phyloP scores from a whole-genome alignment of 306 rosid species.

The Cucumis melo region DNA sequence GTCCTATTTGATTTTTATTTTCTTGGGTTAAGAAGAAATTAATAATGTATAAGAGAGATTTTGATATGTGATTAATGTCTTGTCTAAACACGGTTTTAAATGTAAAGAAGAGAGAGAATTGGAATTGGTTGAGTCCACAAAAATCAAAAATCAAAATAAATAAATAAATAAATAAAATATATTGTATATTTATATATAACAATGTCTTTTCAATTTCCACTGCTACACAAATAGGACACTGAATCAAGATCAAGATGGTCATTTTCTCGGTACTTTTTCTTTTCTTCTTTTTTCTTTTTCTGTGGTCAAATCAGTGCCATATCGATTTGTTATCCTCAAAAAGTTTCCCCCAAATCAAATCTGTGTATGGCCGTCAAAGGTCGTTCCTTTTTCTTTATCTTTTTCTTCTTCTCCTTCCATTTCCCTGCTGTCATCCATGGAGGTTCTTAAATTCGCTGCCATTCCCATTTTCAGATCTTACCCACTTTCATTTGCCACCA shows the following conservation, averaged over 20 bases:
- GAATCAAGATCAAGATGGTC: constrained; percentile 1
- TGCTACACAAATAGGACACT: background rate
- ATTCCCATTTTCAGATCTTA: constrained; percentile 36
- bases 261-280: background rate
- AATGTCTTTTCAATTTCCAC: background rate
- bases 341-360: background rate
- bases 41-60: too few species aligned
- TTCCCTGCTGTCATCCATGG: constrained; percentile 25
- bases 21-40: too few species aligned
- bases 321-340: background rate
- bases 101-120: background rate
- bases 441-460: constrained; percentile 24
- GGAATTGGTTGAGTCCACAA: background rate
- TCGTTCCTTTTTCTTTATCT: background rate
- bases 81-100: background rate
- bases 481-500: constrained; percentile 24
- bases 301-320: background rate
- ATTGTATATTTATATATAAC: too few species aligned
- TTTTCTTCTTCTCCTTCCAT: background rate
- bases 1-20: too few species aligned
- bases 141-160: background rate
- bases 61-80: too few species aligned
- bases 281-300: background rate
- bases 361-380: background rate
- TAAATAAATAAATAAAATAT: too few species aligned